Conservation (phyloP, 2,329 filamentous ascomycete species). For the Aspergillus caelatus region DNA sequence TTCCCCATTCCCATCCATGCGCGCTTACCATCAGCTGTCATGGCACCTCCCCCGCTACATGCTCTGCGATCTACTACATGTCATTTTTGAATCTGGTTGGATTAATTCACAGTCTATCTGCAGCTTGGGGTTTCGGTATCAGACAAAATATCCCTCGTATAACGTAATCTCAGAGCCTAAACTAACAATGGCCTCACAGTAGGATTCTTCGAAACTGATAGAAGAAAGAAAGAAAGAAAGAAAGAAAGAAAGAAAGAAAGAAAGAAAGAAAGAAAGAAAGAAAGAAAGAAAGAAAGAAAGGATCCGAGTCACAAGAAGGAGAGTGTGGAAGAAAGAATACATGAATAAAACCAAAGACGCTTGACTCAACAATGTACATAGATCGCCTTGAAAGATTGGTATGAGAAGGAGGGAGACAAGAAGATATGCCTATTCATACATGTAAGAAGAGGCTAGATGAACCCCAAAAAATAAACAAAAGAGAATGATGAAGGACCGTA, state of each 20-base stretch:
- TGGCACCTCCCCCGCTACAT: background rate
- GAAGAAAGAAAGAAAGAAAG: background rate
- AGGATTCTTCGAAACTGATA: background rate
- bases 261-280: background rate
- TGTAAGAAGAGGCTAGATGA: background rate
- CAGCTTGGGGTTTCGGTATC: constrained; percentile 13
- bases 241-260: background rate
- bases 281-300: background rate
- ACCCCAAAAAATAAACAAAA: constrained; percentile 3
- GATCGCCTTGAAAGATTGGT: background rate
- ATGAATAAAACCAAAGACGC: background rate
- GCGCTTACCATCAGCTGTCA: background rate
- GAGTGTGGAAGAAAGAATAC: background rate
- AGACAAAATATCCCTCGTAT: constrained; percentile 16
- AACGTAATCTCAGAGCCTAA: constrained; percentile 11
- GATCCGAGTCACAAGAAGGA: background rate
- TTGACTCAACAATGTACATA: background rate
- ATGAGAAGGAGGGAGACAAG: background rate
- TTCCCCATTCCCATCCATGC: background rate
- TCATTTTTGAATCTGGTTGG: background rate
- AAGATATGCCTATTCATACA: background rate
- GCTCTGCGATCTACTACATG: background rate
- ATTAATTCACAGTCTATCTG: constrained; percentile 12
- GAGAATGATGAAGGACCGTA: constrained; percentile 14
- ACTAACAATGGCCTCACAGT: background rate